Conservation (phyloP, 1,284 basidiomycete species). For the Boletus sp. region DNA sequence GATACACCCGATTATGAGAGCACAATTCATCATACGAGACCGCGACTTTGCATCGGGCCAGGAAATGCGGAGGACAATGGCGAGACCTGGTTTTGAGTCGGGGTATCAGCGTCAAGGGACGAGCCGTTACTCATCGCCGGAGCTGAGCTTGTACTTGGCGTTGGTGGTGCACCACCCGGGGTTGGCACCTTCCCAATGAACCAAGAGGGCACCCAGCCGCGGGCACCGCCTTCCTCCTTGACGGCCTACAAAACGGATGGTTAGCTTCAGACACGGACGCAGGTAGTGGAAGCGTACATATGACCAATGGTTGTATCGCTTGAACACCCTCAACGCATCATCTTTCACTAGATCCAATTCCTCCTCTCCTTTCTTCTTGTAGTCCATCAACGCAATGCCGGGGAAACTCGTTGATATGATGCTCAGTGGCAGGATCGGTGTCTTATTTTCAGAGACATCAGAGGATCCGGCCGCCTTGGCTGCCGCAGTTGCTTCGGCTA, state of each 20-base stretch:
- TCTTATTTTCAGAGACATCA: conserved; percentile 45
- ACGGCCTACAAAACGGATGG: conserved; percentile 56
- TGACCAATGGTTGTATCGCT: conserved; percentile 96
- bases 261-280: conserved; percentile 2
- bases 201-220: conserved; percentile 90
- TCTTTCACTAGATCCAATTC: conserved; percentile 85
- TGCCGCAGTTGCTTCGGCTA: conserved; percentile 68
- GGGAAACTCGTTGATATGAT: conserved; percentile 94
- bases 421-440: conserved; percentile 79
- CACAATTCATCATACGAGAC: conserved; percentile 18
- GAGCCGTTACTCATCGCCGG: conserved; percentile 29
- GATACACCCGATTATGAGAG: conserved; percentile 21
- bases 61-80: conserved; percentile 73
- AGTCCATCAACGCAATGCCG: conserved; percentile 92
- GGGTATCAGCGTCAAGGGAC: conserved; percentile 38
- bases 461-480: conserved; percentile 42
- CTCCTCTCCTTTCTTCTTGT: conserved; percentile 85
- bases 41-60: conserved; percentile 32
- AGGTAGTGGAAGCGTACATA: conserved; percentile 53
- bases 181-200: conserved; percentile 69
- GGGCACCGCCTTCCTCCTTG: conserved; percentile 81
- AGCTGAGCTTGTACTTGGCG: conserved; percentile 48
- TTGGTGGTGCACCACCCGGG: conserved; percentile 48
- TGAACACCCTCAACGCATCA: conserved; percentile 88
- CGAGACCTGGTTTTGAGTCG: conserved; percentile 54